Evolutionary conservation across 345 rosid genomes (phyloP), one percentile per base, ranked within the genome.

Genomic region (Linum usitatissimum): DNA sequence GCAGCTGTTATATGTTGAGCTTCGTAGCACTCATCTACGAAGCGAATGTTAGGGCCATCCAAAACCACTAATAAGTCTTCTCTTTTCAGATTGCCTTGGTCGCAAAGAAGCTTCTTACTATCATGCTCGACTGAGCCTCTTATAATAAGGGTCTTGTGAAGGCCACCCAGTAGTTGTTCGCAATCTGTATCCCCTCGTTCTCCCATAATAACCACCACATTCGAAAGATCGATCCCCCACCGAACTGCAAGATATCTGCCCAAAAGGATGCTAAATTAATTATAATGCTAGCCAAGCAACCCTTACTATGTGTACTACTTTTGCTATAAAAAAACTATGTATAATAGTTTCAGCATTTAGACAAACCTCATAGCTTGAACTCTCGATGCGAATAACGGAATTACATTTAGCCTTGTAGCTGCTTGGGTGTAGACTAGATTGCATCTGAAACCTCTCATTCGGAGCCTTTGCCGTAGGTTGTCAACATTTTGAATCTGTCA

Each of bases 361-460:
- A 53, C 71, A 56, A 66, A 91, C 98, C 98, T 86, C 64, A 88
- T 73, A 57, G 95, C 88, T 79, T 88, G 96, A 61, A 70, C 68
- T 73, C 98, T 85, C 61, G 96, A 82, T 60, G 92, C 96, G 77
- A 82, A 84, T 64, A 86, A 67, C 28, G 98, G 98, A 64, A 85
- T 74, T 63, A 82, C 79, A 65, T 84, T 91, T 53, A 91, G 65
- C 84, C 87, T 82, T 61, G 84, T 72, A 64, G 80, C 88, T 36
- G 84, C 86, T 61, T 62, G 84, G 0, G 88, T 77, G 57, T 79
- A 86, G 72, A 85, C 75, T 54, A 80, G 62, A 69, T 81, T 83
- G 85, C 96, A 86, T 61, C 95, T 80, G 62, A 86, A 78, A 21
- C 92, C 96, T 78, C 96, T 75, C 91, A 85, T 88, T 19, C 92